These are phyloP conservation scores for Lentinus brumalis DNA, from an alignment of 768 basidiomycete genomes.

Conservation along the genomic window DNA sequence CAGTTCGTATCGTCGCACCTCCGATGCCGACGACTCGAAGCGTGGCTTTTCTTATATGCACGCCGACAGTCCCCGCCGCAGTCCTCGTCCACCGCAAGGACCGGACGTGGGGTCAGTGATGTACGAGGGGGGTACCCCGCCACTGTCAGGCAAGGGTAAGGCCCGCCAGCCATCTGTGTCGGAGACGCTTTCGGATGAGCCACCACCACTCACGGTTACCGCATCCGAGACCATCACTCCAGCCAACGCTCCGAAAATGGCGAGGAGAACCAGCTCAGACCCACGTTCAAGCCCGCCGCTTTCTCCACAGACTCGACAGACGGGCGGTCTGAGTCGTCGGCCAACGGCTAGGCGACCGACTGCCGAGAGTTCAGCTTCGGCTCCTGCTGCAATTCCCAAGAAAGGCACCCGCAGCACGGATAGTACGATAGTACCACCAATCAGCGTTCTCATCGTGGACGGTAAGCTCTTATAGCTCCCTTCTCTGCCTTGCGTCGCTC, in stretches of 20 bases:
- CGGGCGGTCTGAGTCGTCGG: slow-evolving; percentile 32
- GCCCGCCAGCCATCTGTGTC: slow-evolving; percentile 8
- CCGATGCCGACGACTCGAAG: slow-evolving; percentile 15
- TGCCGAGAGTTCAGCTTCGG: slow-evolving; percentile 31
- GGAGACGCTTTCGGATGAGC: slow-evolving; percentile 1
- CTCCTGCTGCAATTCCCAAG: slow-evolving; percentile 40
- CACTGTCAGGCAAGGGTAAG: slow-evolving; percentile 14
- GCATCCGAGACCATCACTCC: neutral
- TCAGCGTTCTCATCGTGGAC: slow-evolving; percentile 97
- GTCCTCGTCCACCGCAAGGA: slow-evolving; percentile 10
- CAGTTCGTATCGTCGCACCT: slow-evolving; percentile 18
- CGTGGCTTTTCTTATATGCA: neutral
- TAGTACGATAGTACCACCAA: slow-evolving; percentile 86
- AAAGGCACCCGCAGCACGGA: slow-evolving; percentile 56
- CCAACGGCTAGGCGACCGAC: slow-evolving; percentile 31
- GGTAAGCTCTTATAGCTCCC: slow-evolving; percentile 51
- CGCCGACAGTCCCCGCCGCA: slow-evolving; percentile 3
- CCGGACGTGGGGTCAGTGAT: neutral
- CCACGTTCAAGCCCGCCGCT: slow-evolving; percentile 21
- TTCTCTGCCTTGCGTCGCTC: neutral
- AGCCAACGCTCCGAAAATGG: slow-evolving; percentile 2
- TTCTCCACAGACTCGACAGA: slow-evolving; percentile 27
- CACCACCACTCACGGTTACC: neutral
- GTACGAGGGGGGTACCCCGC: slow-evolving; percentile 3
- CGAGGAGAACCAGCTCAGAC: slow-evolving; percentile 18